Base-by-base conservation (phyloP, 129 eudicot genomes). In the Mikania micrantha region DNA sequence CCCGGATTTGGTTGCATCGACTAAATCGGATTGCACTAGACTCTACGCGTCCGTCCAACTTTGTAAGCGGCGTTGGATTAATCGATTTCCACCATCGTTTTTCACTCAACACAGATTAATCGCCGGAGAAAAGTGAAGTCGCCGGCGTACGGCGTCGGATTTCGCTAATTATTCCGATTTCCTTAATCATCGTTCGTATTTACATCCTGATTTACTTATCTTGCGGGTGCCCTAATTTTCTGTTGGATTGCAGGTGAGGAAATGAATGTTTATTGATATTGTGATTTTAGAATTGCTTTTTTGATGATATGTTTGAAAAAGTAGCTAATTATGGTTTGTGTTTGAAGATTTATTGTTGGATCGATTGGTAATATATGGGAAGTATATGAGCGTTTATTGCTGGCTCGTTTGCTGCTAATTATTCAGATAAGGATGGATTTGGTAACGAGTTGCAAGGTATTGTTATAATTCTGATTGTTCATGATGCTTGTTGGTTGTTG, bases 371-470 rank as follows among this genome's bases (percentile, higher is more conserved):
- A 35, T 35, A 40, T 39, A 40, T 50, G 60, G 70, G 69, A 67
- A 66, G 73, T 59, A 8, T 61, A 53, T 73, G 77, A 35, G 76
- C 47, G 57, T 62, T 68, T 72, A 34, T 60, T 36, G 44, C 63
- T 69, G 67, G 68, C 41, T 57, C 35, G 70, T 25, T 62, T 29
- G 77, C 64, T 80, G 88, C 70, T 28, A 28, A 28, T 4, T 28
- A 28, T 57, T 58, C 35, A 64, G 58, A 7, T 62, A 19, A 61
- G 67, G 74, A 92, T 92, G 98, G 98, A 88, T 87, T 71, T 84
- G 81, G 87, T 74, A 48, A 36, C 94, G 44, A 85, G 83, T 58
- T 85, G 88, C 69, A 92, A 88, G 98, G 98, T 92, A 80, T 66
- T 75, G 27, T 38, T 54, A 68, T 24, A 32, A 7, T 36, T 58